Percentiles rank a stretch among this genome's conserved stretches.
Evolutionary conservation across 306 rosid species (phyloP).

Genomic region (Macrotyloma uniflorum): DNA sequence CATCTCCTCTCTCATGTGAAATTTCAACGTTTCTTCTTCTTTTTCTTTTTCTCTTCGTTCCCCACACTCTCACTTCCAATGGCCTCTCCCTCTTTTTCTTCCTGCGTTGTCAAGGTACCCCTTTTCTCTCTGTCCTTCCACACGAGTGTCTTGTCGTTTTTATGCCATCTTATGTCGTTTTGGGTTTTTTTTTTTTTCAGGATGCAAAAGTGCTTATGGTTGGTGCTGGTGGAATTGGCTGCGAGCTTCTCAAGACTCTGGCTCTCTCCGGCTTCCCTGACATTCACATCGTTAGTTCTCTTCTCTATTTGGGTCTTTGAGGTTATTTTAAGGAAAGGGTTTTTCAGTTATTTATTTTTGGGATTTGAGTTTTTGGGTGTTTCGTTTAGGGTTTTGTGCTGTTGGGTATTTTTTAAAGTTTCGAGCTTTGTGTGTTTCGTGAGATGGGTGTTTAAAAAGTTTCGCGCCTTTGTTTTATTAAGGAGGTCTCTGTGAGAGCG

Average conservation of each 20-base stretch:
- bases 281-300: conserved; percentile 79
- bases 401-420: conserved; percentile 32
- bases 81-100: conserved; percentile 63
- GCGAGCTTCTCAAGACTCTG: conserved; percentile 95
- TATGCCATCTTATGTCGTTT: not conserved
- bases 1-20: conserved; percentile 31
- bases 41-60: not conserved
- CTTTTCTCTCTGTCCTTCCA: not conserved
- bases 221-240: conserved; percentile 99
- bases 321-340: not conserved
- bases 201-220: conserved; percentile 95
- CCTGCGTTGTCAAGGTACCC: conserved; percentile 58
- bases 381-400: conserved; percentile 46
- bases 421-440: not conserved
- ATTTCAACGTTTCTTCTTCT: conserved; percentile 45
- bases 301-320: not conserved
- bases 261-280: conserved; percentile 95
- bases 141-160: not conserved
- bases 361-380: not conserved
- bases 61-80: conserved; percentile 45
- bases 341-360: not conserved
- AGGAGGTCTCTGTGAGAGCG: conserved; percentile 23
- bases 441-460: conserved; percentile 25
- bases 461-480: not conserved
- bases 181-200: conserved; percentile 45